phyloP scores from a whole-genome alignment of 805 yeast genomes.

The Starmerella floris region DNA sequence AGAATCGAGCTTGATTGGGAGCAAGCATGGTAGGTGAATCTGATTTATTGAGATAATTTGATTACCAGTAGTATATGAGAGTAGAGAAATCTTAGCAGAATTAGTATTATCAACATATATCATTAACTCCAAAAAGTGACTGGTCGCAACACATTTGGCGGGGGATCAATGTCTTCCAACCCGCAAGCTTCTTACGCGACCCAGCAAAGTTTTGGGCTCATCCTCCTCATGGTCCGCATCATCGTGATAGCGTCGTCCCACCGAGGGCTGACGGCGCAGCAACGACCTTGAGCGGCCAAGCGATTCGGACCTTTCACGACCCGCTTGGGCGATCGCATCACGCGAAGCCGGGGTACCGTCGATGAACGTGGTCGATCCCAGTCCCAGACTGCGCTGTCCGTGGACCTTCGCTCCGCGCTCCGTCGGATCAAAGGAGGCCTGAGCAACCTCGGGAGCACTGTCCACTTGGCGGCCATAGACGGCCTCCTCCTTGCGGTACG shows the following conservation, averaged over 20 bases:
- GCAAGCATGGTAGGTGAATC: too few relatives aligned
- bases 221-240: neutral
- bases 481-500: constrained; percentile 41
- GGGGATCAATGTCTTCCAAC: constrained; percentile 32
- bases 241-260: neutral
- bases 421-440: constrained; percentile 51
- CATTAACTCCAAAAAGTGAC: too few relatives aligned
- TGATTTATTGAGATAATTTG: too few relatives aligned
- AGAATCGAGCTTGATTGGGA: too few relatives aligned
- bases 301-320: constrained; percentile 31
- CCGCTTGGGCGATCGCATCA: constrained; percentile 30
- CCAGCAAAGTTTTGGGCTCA: constrained; percentile 37
- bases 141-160: too few relatives aligned
- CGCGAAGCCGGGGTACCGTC: constrained; percentile 90
- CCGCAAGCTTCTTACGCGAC: constrained; percentile 80
- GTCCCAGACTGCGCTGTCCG: constrained; percentile 74
- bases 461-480: constrained; percentile 52
- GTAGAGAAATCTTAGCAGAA: too few relatives aligned
- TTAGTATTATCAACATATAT: too few relatives aligned
- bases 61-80: too few relatives aligned
- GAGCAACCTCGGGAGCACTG: constrained; percentile 10
- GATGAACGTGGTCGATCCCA: constrained; percentile 81
- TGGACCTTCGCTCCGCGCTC: constrained; percentile 60
- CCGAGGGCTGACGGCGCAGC: constrained; percentile 15
- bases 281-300: constrained; percentile 75